phyloP scores from a whole-genome alignment of 257 asterid species.

The Solanum boliviense region DNA sequence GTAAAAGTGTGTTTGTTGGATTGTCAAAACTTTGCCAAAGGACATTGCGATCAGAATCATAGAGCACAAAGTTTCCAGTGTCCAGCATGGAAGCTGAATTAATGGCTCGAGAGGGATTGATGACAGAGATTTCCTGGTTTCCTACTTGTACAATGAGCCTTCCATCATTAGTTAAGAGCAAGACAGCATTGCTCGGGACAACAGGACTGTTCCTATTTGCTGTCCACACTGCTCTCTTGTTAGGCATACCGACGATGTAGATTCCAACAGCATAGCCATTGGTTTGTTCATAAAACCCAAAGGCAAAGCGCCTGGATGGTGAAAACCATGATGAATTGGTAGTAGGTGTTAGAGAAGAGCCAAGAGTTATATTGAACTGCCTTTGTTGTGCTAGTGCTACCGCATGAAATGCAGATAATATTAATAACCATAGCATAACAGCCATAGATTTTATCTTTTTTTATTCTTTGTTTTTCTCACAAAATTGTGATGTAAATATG shows the following conservation, averaged over 20 bases:
- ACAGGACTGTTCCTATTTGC: constrained; percentile 10
- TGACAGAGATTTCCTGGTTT: not conserved
- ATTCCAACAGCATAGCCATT: constrained; percentile 15
- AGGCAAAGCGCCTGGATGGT: constrained; percentile 7
- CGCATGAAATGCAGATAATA: constrained; percentile 3
- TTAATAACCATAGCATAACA: not conserved
- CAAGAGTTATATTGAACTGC: constrained; percentile 13
- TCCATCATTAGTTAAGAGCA: constrained; percentile 16
- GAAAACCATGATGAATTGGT: constrained; percentile 14
- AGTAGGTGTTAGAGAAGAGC: constrained; percentile 32
- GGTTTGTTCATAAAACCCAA: constrained; percentile 10
- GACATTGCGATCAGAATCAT: not conserved
- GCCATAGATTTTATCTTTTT: not conserved
- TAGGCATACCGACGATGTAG: not conserved
- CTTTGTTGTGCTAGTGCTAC: constrained; percentile 17
- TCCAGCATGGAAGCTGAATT: constrained; percentile 33
- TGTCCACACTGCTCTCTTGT: constrained; percentile 21
- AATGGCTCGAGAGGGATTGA: not conserved
- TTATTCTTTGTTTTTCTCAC: not conserved
- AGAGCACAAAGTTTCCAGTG: constrained; percentile 44
- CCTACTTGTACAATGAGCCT: constrained; percentile 18
- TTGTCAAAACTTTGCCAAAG: constrained; percentile 47
- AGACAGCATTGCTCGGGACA: constrained; percentile 1
- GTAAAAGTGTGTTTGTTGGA: constrained; percentile 39
- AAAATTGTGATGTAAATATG: not conserved